These are phyloP conservation scores for Mortierella sp. DNA, from an alignment of 371 early-diverging fungal species.

Conservation along the genomic window DNA sequence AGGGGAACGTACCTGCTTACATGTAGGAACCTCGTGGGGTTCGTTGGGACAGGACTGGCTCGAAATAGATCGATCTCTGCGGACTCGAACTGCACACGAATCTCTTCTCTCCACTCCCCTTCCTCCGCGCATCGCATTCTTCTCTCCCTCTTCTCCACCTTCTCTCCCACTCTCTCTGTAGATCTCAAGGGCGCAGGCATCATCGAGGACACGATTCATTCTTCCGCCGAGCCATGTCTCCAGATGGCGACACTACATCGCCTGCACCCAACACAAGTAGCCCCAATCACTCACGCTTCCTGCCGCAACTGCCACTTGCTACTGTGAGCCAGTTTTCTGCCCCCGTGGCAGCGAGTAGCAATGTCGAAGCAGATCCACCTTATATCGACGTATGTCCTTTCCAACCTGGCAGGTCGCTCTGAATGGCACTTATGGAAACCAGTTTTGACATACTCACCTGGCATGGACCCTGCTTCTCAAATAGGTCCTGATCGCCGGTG, in stretches of 20 bases:
- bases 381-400: conserved; percentile 42
- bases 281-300: conserved; percentile 12
- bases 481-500: conserved; percentile 76
- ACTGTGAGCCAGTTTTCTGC: conserved; percentile 22
- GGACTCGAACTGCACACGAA: no score
- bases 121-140: no score
- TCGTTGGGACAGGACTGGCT: no score
- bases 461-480: neutral
- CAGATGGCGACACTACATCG: conserved; percentile 17
- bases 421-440: neutral
- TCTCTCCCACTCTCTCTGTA: no score
- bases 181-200: no score
- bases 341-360: conserved; percentile 10
- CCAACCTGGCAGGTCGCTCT: neutral
- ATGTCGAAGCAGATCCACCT: conserved; percentile 35
- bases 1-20: no score
- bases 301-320: conserved; percentile 18
- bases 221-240: conserved; percentile 22
- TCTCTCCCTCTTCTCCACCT: no score
- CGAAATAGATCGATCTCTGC: no score
- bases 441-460: neutral
- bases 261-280: neutral
- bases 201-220: no score
- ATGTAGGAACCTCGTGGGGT: no score
- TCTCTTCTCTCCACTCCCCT: no score